Evolutionary conservation across 257 asterid species (phyloP).

Genomic region (Solanum medicagineum): DNA sequence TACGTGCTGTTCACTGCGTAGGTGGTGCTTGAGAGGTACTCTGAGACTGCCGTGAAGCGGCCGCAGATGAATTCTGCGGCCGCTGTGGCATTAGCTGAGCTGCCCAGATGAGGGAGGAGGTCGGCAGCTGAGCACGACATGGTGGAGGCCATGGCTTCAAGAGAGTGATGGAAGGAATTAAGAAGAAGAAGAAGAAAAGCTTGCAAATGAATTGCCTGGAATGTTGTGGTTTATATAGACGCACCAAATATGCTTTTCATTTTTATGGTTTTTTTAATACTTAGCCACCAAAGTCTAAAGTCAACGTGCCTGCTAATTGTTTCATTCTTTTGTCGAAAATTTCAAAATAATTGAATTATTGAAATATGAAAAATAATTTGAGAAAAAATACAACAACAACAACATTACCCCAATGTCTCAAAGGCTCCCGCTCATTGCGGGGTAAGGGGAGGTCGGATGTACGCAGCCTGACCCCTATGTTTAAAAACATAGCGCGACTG

Average conservation of each 20-base stretch:
- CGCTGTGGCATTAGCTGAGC: constrained; percentile 42
- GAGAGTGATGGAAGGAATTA: neutral
- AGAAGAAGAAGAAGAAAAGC: neutral
- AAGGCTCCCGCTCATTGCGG: too few relatives aligned
- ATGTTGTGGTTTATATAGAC: neutral
- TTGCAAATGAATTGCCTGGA: neutral
- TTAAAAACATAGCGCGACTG: too few relatives aligned
- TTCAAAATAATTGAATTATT: too few relatives aligned
- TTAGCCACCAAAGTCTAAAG: neutral
- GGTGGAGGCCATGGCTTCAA: neutral
- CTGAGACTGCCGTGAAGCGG: constrained; percentile 37
- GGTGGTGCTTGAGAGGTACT: constrained; percentile 35
- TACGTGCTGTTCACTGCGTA: constrained; percentile 63
- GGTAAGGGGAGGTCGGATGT: too few relatives aligned
- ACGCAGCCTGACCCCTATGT: too few relatives aligned
- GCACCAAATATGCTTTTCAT: neutral
- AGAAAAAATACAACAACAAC: too few relatives aligned
- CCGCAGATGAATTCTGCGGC: constrained; percentile 59
- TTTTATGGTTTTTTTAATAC: neutral
- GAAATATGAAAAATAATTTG: too few relatives aligned
- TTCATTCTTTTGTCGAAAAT: neutral
- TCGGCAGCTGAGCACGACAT: constrained; percentile 29
- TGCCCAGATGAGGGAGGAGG: constrained; percentile 55
- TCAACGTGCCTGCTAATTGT: neutral
- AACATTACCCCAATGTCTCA: too few relatives aligned